These are phyloP conservation scores for Luvunga scandens DNA, from an alignment of 345 rosid species.

Conservation along the genomic window DNA sequence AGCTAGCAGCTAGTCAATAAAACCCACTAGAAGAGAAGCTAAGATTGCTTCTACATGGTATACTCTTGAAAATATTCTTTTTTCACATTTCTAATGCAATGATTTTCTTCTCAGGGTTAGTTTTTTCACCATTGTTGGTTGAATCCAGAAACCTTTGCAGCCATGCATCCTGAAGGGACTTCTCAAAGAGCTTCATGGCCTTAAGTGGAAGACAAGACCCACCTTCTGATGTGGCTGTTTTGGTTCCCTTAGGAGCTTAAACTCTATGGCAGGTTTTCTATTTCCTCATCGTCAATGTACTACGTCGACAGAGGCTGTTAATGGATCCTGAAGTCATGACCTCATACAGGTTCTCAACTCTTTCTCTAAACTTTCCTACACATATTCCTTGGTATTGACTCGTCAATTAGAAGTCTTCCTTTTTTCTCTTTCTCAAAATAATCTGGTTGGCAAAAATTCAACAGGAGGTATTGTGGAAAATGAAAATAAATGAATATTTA, in stretches of 20 bases:
- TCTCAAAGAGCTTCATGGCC: conserved; percentile 76
- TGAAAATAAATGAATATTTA: not conserved
- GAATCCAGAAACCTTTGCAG: conserved; percentile 88
- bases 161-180: conserved; percentile 83
- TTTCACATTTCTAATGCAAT: conserved; percentile 7
- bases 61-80: not conserved
- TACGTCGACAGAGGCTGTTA: conserved; percentile 80
- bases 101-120: conserved; percentile 55
- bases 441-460: not conserved
- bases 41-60: not conserved
- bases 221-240: conserved; percentile 82
- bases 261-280: conserved; percentile 89
- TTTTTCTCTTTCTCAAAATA: not conserved
- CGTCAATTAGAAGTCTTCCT: not conserved
- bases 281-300: conserved; percentile 85
- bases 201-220: conserved; percentile 71
- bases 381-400: not conserved
- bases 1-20: not conserved
- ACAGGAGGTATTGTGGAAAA: conserved; percentile 7
- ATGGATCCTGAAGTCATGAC: conserved; percentile 99
- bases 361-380: not conserved
- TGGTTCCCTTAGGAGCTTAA: conserved; percentile 80
- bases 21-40: not conserved
- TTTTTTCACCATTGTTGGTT: conserved; percentile 97
- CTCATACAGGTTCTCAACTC: conserved; percentile 64